Evolutionary conservation across 148 eudicot genomes (phyloP), one percentile per base, ranked within the genome.

Genomic region (Rheum nobile): DNA sequence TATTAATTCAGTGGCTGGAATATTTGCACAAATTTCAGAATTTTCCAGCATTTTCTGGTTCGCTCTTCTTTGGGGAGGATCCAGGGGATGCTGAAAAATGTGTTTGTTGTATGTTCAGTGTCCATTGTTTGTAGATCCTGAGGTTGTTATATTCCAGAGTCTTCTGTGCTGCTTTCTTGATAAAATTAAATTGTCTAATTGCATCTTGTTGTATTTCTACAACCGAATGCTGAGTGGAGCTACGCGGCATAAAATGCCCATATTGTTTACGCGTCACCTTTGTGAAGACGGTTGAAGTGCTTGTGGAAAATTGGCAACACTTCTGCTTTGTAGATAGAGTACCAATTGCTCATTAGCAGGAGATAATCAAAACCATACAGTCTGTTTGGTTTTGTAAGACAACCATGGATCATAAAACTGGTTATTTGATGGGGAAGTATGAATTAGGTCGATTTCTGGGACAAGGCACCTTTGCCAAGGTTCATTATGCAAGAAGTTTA

Each of bases 401-500:
- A 50, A 41, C 21, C 21, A 80, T 80, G 83, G 77, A 77, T 19
- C 38, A 31, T 43, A 61, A 48, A 71, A 70, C 68, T 28, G 79
- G 72, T 13, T 70, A 54, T 48, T 74, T 80, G 83, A 74, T 80
- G 83, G 67, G 85, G 79, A 87, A 71, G 75, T 91, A 91, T 50
- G 93, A 91, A 71, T 46, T 91, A 31, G 97, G 97, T 46, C 82
- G 91, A 76, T 68, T 86, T 55, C 80, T 91, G 0, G 97, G 97
- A 8, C 97, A 91, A 78, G 97, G 97, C 47, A 86, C 90, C 28
- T 91, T 89, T 79, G 97, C 90, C 16, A 89, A 79, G 77, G 97
- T 91, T 76, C 86, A 86, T 75, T 86, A 78, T 72, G 97, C 83
- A n/a, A 83, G 97, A 72, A 83, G 83, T 78, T 38, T 91, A 42